A percentile compares a stretch with the other conserved stretches of the same genome.
Evolutionary conservation across 179 eudicot genomes (phyloP).

Genomic region (Spinacia oleracea): DNA sequence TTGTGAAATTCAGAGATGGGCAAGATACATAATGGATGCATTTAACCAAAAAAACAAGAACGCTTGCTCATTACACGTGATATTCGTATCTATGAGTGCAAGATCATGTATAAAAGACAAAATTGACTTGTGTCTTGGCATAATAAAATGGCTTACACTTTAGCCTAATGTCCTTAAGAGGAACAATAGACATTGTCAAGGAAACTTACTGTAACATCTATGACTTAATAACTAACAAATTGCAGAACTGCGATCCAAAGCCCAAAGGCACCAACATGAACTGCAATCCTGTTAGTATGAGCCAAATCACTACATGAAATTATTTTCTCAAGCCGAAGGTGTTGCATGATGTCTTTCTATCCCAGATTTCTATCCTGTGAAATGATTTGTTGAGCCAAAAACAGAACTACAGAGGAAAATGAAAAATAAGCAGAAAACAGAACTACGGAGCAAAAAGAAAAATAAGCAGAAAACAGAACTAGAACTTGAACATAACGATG

Average conservation of each 20-base stretch:
- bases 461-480: too few relatives aligned
- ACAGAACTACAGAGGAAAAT: too few relatives aligned
- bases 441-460: too few relatives aligned
- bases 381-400: too few relatives aligned
- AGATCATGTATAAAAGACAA: neutral
- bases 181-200: neutral
- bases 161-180: neutral
- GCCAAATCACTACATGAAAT: too few relatives aligned
- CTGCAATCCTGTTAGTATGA: too few relatives aligned
- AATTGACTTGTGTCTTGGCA: neutral
- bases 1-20: too few relatives aligned
- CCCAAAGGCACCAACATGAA: neutral
- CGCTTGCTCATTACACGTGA: neutral
- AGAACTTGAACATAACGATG: too few relatives aligned
- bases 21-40: neutral
- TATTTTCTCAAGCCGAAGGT: too few relatives aligned
- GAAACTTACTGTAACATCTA: neutral
- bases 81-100: neutral
- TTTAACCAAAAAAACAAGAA: neutral
- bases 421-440: too few relatives aligned
- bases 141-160: neutral
- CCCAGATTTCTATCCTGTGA: too few relatives aligned
- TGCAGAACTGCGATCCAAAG: neutral
- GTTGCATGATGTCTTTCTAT: too few relatives aligned
- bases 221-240: neutral